These are phyloP conservation scores for Cicer arietinum DNA, from an alignment of 306 rosid species.

Conservation along the genomic window DNA sequence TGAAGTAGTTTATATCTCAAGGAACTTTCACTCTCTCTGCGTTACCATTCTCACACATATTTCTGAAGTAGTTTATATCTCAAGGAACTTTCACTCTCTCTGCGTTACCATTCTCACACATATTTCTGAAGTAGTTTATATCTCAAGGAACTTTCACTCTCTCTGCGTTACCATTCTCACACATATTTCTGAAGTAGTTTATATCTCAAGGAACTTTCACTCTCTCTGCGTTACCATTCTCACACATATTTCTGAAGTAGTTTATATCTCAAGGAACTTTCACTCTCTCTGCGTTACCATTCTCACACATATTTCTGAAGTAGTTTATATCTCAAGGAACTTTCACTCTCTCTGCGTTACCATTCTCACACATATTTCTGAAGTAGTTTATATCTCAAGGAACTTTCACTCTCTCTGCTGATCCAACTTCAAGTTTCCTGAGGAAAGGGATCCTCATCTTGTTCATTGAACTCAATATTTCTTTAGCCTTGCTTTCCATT, in stretches of 20 bases:
- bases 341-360: neutral
- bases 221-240: slow-evolving; percentile 42
- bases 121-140: too few relatives aligned
- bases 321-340: too few relatives aligned
- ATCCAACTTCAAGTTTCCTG: slow-evolving; percentile 69
- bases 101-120: neutral
- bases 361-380: neutral
- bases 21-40: neutral
- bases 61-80: slow-evolving; percentile 20
- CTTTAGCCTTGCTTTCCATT: slow-evolving; percentile 60
- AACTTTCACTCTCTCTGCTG: slow-evolving; percentile 47
- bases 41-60: neutral
- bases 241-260: too few relatives aligned
- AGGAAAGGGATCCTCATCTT: slow-evolving; percentile 59
- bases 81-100: slow-evolving; percentile 48
- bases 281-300: neutral
- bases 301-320: too few relatives aligned
- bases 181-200: neutral
- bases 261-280: too few relatives aligned
- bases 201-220: slow-evolving; percentile 45
- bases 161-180: neutral
- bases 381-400: slow-evolving; percentile 36
- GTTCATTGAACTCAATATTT: slow-evolving; percentile 63
- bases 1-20: too few relatives aligned
- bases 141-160: too few relatives aligned